phyloP scores from a whole-genome alignment of 208 protist genomes.

The Trypanosoma caninum region DNA sequence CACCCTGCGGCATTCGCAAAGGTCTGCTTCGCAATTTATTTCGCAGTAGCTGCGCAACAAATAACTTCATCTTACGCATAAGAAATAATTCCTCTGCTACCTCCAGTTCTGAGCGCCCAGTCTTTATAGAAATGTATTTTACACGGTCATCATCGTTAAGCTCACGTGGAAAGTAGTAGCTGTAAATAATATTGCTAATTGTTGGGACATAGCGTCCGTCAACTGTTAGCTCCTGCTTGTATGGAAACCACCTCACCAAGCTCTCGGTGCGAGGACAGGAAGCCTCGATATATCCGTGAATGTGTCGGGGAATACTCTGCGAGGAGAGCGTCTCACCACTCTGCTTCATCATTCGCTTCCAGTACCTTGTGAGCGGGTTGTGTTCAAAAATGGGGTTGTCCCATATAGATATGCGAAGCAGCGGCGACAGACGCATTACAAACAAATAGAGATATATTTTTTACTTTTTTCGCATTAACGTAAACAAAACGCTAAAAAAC shows the following conservation, averaged over 20 bases:
- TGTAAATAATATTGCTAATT: constrained; percentile 71
- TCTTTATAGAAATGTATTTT: constrained; percentile 80
- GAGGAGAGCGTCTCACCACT: constrained; percentile 73
- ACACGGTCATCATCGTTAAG: constrained; percentile 80
- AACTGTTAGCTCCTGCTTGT: constrained; percentile 87
- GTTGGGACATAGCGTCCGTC: constrained; percentile 75
- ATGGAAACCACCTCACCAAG: constrained; percentile 79
- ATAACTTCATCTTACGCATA: constrained; percentile 87
- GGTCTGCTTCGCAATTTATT: constrained; percentile 74
- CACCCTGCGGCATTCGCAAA: constrained; percentile 69
- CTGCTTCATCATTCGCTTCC: constrained; percentile 80
- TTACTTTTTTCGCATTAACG: not conserved
- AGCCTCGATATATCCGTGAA: constrained; percentile 83
- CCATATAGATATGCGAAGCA: constrained; percentile 65
- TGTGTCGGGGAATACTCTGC: constrained; percentile 83
- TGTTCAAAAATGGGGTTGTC: constrained; percentile 79
- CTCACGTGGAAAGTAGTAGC: constrained; percentile 78
- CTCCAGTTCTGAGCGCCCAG: constrained; percentile 65
- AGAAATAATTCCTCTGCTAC: constrained; percentile 85
- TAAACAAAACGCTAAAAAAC: not conserved
- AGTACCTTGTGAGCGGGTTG: constrained; percentile 74
- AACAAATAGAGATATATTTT: constrained; percentile 21
- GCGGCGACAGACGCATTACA: constrained; percentile 6
- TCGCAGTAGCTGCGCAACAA: constrained; percentile 70
- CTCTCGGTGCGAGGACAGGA: constrained; percentile 63